Evolutionary conservation across 108 stramenopile species (phyloP), one percentile per base, ranked within the genome.

Genomic region (Cylindrotheca closterium): DNA sequence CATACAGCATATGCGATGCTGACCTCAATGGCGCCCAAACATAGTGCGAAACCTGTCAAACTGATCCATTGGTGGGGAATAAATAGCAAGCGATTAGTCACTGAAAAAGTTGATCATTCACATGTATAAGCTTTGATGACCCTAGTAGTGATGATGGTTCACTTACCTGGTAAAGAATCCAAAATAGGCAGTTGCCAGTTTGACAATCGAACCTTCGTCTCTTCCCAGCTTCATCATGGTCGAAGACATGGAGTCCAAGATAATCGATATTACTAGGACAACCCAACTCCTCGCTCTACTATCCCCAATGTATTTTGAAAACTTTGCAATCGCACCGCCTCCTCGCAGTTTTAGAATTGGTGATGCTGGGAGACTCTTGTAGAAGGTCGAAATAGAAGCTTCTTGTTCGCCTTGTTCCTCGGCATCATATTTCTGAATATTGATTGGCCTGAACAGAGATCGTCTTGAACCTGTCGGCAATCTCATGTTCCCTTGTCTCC

Each of bases 1-100:
- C 81, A 82, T 70, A 70, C 77, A 15, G 81, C 81, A 57, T 82
- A 82, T 15, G 75, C 81, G 22, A 82, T 59, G 24, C 74, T 57
- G 37, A 82, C 61, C 32, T 78, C 77, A 33, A 82, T 71, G 17
- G 65, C 17, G 29, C 61, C 47, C 46, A 82, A n/a, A 15, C 62
- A 22, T 25, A 75, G 7, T n/a, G 55, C 65, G 28, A 82, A 78
- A 1, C 70, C 70, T 12, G 30, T 48, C 24, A 78, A 48, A 55
- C 78, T 79, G 25, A 27, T 22, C 26, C 17, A 51, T 30, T 24
- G 50, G 24, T n/a, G 25, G 26, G 23, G 19, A 33, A 33, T 28
- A 23, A 53, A 66, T 37, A 30, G 34, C 12, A 22, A 37, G 25
- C n/a, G 23, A 32, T 7, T 0, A 26, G 21, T 8, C n/a, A 19